Conservation (phyloP, 2,329 filamentous ascomycete species). For the Fusarium compactum region DNA sequence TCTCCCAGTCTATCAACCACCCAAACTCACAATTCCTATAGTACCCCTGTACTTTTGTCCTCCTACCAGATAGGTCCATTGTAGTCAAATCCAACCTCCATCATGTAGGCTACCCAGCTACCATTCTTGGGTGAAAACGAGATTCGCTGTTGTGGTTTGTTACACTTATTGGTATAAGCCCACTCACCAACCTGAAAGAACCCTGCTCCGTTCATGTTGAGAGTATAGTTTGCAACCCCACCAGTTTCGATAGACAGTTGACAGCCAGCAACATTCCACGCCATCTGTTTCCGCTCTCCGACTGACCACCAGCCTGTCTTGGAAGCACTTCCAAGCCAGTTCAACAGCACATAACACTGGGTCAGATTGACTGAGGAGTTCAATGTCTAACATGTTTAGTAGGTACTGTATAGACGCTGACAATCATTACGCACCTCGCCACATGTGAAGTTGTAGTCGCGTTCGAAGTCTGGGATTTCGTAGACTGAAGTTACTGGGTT, state of each 20-base stretch:
- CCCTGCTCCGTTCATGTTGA: conserved; percentile 1
- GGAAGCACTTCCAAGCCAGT: neutral
- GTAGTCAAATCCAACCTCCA: conserved; percentile 1
- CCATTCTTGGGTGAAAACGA: conserved; percentile 1
- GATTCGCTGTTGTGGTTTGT: neutral
- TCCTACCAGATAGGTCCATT: neutral
- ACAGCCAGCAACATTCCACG: neutral
- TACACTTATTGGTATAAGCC: neutral
- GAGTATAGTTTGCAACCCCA: neutral
- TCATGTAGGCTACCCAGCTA: conserved; percentile 17
- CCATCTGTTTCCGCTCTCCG: neutral
- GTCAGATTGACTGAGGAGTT: neutral
- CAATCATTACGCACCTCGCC: neutral
- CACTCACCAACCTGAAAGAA: neutral
- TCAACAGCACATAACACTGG: neutral
- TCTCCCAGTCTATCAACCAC: too few relatives aligned
- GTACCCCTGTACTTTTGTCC: neutral
- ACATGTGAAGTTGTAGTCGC: conserved; percentile 18
- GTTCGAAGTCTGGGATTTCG: neutral
- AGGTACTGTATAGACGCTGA: neutral
- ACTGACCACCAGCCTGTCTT: neutral
- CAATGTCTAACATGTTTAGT: neutral
- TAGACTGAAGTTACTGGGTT: neutral
- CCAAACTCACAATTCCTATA: too few relatives aligned
- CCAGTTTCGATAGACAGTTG: neutral